A percentile compares a stretch with the other conserved stretches of the same genome.
Evolutionary conservation across 164 flowering plant species (phyloP).

Genomic region (Liriodendron chinense): DNA sequence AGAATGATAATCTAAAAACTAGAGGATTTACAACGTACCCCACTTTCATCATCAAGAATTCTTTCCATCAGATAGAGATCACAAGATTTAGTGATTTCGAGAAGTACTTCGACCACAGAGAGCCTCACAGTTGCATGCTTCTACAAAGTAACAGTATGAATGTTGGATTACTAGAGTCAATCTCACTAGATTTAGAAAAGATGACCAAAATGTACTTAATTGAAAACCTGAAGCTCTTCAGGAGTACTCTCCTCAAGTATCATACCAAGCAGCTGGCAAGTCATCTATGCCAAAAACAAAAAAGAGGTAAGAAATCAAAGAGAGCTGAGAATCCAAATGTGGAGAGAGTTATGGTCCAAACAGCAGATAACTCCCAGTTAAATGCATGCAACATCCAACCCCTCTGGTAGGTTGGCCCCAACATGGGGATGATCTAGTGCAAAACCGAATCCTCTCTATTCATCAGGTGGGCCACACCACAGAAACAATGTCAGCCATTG

Average conservation of each 20-base stretch:
- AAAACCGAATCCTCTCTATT: too few species aligned
- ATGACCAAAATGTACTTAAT: not conserved
- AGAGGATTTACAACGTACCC: conserved; percentile 15
- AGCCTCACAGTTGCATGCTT: conserved; percentile 35
- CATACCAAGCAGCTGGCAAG: conserved; percentile 36
- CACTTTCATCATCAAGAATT: conserved; percentile 37
- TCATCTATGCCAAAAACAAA: conserved; percentile 21
- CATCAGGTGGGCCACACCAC: too few species aligned
- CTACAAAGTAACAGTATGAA: conserved; percentile 15
- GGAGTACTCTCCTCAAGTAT: conserved; percentile 32
- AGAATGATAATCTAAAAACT: not conserved
- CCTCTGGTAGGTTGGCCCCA: too few species aligned
- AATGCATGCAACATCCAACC: too few species aligned
- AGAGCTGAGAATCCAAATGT: too few species aligned
- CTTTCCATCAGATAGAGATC: conserved; percentile 38
- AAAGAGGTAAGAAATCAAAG: not conserved
- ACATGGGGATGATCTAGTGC: too few species aligned
- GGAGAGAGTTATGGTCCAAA: too few species aligned
- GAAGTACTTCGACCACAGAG: conserved; percentile 28
- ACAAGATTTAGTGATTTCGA: conserved; percentile 31
- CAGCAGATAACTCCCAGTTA: too few species aligned
- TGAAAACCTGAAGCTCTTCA: conserved; percentile 31
- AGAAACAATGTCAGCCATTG: too few species aligned
- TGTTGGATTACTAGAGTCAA: not conserved
- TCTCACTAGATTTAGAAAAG: not conserved